Evolutionary conservation across 352 stramenopile species (phyloP), one percentile per base, ranked within the genome.

Genomic region (Halophytophthora polymorphica): DNA sequence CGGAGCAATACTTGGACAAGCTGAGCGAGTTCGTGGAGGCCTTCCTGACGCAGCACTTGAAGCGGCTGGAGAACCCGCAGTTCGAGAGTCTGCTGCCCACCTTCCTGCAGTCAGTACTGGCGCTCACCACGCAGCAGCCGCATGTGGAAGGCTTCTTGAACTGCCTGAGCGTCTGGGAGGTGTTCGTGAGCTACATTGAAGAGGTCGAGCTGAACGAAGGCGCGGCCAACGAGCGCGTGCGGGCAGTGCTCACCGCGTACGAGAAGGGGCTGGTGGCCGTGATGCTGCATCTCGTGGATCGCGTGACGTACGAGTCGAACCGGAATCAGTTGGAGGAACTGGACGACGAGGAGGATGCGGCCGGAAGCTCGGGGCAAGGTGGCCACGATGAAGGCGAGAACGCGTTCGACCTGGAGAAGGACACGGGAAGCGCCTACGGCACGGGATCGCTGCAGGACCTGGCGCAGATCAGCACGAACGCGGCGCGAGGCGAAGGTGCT

Each of bases 181-280:
- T 93, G 6, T 88, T 93, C 45, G 80, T 93, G 14, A 70, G 72
- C 15, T 89, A 91, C 44, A 76, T 93, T 45, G 83, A 93, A 58
- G 80, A 91, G 49, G 65, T 77, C 1, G 77, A 91, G 49, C 72
- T 84, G 34, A 77, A 88, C 34, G 80, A 88, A 65, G 71, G 63
- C 5, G 75, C 74, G 3, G 63, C 72, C 2, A 85, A 85, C 37
- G 77, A 87, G 13, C 67, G 52, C 1, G 53, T 76, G 2, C 56
- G 71, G 2, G 56, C 58, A 18, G 72, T 88, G 4, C 56, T 93
- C 12, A 72, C 61, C 0, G 71, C 78, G 0, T 93, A 91, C 44
- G 83, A 93, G 31, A 74, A 68, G 36, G 80, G 80, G 1, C 60
- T 93, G 17, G 64, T 86, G 18, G 66, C 71, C 7, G 80, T 93